Evolutionary conservation across 1,139 yeast genomes (phyloP).

Genomic region (Candida dubliniensis): DNA sequence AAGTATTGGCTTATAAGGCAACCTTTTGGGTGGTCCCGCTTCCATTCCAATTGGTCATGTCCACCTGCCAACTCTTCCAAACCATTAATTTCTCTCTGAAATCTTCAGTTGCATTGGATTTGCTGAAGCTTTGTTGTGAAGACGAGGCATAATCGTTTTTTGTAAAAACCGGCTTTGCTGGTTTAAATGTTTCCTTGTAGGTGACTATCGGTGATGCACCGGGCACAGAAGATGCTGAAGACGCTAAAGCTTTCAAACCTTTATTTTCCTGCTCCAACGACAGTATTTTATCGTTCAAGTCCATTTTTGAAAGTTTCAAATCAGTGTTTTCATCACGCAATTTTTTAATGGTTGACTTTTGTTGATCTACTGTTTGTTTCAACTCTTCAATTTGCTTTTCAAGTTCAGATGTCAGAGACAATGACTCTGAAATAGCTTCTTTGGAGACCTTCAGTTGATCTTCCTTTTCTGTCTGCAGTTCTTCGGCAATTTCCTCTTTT

Average conservation of each 20-base stretch:
- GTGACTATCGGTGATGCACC: conserved; percentile 1
- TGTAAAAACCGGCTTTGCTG: conserved; percentile 39
- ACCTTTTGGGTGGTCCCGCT: conserved; percentile 25
- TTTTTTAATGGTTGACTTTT: conserved; percentile 37
- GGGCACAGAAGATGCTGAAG: conserved; percentile 1
- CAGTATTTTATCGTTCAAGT: conserved; percentile 37
- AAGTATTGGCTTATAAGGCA: conserved; percentile 18
- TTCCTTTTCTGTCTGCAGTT: conserved; percentile 10
- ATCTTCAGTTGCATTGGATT: conserved; percentile 26
- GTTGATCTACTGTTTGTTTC: conserved; percentile 26
- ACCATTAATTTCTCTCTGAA: conserved; percentile 46
- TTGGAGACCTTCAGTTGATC: conserved; percentile 9
- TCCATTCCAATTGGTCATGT: conserved; percentile 75
- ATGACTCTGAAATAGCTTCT: conserved; percentile 1
- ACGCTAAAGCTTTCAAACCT: conserved; percentile 15
- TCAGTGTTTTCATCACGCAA: conserved; percentile 48
- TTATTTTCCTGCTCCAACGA: conserved; percentile 27
- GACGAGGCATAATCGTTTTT: conserved; percentile 35
- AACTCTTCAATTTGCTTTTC: conserved; percentile 32
- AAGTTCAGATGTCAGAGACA: not conserved
- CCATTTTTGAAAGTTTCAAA: conserved; percentile 47
- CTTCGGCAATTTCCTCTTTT: conserved; percentile 13
- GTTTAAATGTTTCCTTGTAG: conserved; percentile 16
- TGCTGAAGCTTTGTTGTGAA: conserved; percentile 29
- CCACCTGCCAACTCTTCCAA: conserved; percentile 87